Conservation (phyloP, 1,139 yeast genomes). For the Suhomyces bokatorum region DNA sequence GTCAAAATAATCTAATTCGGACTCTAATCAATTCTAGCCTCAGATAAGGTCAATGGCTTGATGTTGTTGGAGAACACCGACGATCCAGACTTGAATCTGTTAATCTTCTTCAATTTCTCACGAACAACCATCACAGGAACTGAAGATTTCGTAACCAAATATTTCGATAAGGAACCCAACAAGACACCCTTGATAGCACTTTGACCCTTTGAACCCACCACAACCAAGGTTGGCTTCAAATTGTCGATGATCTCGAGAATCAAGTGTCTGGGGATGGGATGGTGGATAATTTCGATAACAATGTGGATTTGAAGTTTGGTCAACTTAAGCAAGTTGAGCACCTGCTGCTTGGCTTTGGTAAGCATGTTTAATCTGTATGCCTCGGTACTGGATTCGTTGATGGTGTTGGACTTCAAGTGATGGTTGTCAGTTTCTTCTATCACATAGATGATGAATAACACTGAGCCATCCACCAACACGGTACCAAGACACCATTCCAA, state of each 20-base stretch:
- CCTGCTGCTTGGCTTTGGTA: constrained; percentile 59
- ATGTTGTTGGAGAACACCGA: constrained; percentile 51
- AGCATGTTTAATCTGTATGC: constrained; percentile 57
- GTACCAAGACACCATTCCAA: constrained; percentile 91
- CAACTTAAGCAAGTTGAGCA: constrained; percentile 58
- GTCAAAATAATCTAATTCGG: background rate
- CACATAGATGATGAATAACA: constrained; percentile 76
- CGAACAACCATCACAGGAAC: constrained; percentile 93
- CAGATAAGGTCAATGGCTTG: constrained; percentile 51
- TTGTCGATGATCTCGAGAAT: constrained; percentile 81
- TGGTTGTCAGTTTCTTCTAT: constrained; percentile 65
- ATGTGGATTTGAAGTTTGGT: constrained; percentile 79
- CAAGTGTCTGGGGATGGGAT: constrained; percentile 85
- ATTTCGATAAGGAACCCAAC: constrained; percentile 73
- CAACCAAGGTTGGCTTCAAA: constrained; percentile 77
- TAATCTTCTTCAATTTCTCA: constrained; percentile 73
- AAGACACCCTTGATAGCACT: constrained; percentile 75
- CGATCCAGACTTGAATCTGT: constrained; percentile 52
- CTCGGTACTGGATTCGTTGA: constrained; percentile 47
- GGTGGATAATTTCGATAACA: constrained; percentile 75
- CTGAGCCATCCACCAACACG: constrained; percentile 80
- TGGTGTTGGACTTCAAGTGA: constrained; percentile 42
- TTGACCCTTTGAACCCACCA: constrained; percentile 80
- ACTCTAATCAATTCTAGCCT: constrained; percentile 47
- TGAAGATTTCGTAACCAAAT: constrained; percentile 71